These are phyloP conservation scores for Tricholoma flavovirens DNA, from an alignment of 768 basidiomycete species.

Conservation along the genomic window DNA sequence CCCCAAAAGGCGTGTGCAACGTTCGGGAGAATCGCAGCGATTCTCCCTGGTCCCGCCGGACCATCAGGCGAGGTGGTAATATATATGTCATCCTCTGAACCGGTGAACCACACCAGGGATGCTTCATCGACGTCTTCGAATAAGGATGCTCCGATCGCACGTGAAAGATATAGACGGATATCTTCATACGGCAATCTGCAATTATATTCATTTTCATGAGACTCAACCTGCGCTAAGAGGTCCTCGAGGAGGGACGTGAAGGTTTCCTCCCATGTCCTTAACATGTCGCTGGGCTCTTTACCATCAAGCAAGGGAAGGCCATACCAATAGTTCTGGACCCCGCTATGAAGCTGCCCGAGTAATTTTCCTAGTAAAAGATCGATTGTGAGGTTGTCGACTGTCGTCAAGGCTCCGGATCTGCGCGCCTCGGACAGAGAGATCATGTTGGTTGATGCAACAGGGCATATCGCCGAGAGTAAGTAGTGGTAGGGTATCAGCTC, in stretches of 20 bases:
- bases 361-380: conserved; percentile 59
- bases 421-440: conserved; percentile 36
- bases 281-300: conserved; percentile 28
- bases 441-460: conserved; percentile 29
- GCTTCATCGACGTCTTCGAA: conserved; percentile 77
- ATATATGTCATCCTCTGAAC: conserved; percentile 52
- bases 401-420: conserved; percentile 27
- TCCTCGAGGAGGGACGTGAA: conserved; percentile 57
- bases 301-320: conserved; percentile 38
- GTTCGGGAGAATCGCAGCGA: conserved; percentile 45
- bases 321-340: conserved; percentile 74
- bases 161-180: conserved; percentile 48
- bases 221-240: conserved; percentile 41
- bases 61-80: conserved; percentile 29
- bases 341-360: conserved; percentile 56
- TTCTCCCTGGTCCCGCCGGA: conserved; percentile 19
- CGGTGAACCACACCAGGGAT: conserved; percentile 59
- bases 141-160: conserved; percentile 69
- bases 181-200: conserved; percentile 33
- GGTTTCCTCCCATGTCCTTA: conserved; percentile 73
- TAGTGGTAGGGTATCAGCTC: conserved; percentile 42
- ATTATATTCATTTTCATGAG: conserved; percentile 12
- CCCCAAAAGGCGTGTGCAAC: conserved; percentile 63
- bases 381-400: conserved; percentile 36
- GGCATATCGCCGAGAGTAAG: conserved; percentile 43